phyloP scores from a whole-genome alignment of 768 basidiomycete genomes.

The Termitomyces sp. region DNA sequence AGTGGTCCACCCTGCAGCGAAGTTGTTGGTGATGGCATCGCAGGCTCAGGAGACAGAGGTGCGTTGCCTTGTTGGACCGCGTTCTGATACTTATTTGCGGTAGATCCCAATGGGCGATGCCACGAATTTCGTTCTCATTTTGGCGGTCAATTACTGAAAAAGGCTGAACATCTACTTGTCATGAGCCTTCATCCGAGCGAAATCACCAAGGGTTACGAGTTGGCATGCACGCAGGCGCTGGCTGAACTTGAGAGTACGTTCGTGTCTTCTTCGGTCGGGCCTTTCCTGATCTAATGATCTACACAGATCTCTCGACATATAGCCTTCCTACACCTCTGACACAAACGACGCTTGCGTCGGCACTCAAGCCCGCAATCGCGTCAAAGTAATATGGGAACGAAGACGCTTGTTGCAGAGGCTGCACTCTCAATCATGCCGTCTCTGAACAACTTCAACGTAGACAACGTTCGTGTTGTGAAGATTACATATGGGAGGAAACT shows the following conservation, averaged over 20 bases:
- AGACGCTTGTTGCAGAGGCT: constrained; percentile 88
- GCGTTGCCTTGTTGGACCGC: too few species aligned
- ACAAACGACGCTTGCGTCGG: too few species aligned
- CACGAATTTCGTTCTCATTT: too few species aligned
- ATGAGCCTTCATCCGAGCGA: constrained; percentile 99
- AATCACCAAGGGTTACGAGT: constrained; percentile 90
- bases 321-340: too few species aligned
- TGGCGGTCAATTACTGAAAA: constrained; percentile 92
- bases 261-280: too few species aligned
- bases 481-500: constrained; percentile 94
- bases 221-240: constrained; percentile 77
- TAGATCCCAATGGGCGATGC: too few species aligned
- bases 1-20: too few species aligned
- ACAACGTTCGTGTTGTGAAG: constrained; percentile 97
- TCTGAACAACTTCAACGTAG: constrained; percentile 93
- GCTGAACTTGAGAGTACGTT: constrained; percentile 93
- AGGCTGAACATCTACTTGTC: constrained; percentile 85
- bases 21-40: too few species aligned
- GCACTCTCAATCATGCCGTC: constrained; percentile 88
- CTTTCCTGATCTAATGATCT: too few species aligned
- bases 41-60: too few species aligned
- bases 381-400: constrained; percentile 97
- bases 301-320: too few species aligned
- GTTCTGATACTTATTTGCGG: too few species aligned
- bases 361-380: constrained; percentile 89